Evolutionary conservation across 2,329 filamentous ascomycete genomes (phyloP).

Genomic region (Sarocladium strictum): DNA sequence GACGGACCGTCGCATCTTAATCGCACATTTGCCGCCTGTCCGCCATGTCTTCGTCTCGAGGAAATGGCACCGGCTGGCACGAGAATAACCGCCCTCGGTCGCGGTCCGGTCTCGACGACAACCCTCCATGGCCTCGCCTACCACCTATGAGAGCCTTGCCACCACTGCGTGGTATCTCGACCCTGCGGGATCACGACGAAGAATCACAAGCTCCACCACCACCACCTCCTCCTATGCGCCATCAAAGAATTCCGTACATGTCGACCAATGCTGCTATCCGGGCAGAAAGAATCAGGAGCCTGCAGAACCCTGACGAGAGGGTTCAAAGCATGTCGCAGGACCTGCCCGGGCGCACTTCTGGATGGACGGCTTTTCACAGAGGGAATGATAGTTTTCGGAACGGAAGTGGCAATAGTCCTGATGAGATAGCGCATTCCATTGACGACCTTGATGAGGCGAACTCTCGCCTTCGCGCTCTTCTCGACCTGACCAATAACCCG

Average conservation of each 20-base stretch:
- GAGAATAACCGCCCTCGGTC: constrained; percentile 8
- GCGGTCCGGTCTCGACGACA: constrained; percentile 8
- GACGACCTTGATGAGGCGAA: constrained; percentile 30
- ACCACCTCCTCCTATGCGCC: background rate
- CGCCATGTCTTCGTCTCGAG: constrained; percentile 11
- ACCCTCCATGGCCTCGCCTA: constrained; percentile 2
- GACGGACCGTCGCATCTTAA: background rate
- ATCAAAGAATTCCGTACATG: constrained; percentile 10
- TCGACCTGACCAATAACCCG: constrained; percentile 32
- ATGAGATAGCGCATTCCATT: background rate
- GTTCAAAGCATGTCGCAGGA: background rate
- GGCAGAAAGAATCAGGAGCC: constrained; percentile 26
- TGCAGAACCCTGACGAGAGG: constrained; percentile 24
- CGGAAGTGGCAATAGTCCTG: background rate
- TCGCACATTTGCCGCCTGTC: background rate
- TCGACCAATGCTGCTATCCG: constrained; percentile 22
- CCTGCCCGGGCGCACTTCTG: background rate
- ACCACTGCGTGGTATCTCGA: constrained; percentile 7
- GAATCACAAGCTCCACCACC: background rate
- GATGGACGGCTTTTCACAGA: background rate
- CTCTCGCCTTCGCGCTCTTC: constrained; percentile 35
- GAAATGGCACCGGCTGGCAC: background rate
- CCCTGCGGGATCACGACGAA: constrained; percentile 8
- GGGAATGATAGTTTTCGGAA: background rate
- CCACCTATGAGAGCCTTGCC: constrained; percentile 5